Evolutionary conservation across 2,329 filamentous ascomycete genomes (phyloP).

Genomic region (Lasiodiplodia theobromae): DNA sequence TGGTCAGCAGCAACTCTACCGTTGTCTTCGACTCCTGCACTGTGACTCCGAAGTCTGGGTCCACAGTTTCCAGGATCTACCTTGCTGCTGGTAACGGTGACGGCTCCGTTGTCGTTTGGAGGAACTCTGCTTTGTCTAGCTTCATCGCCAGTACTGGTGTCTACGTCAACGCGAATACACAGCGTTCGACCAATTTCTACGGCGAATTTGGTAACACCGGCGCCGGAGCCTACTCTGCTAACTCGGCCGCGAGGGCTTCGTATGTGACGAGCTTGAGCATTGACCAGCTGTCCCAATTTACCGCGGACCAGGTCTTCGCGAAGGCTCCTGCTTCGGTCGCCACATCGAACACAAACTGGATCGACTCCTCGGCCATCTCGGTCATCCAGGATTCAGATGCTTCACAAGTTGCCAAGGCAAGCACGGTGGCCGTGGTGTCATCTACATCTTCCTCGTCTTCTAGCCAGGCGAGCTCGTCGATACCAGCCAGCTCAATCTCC

Average conservation of each 20-base stretch:
- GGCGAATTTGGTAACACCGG: constrained; percentile 53
- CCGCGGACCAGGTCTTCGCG: constrained; percentile 46
- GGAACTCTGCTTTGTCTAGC: constrained; percentile 48
- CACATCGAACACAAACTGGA: constrained; percentile 46
- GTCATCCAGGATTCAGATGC: constrained; percentile 44
- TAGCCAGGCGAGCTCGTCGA: not conserved
- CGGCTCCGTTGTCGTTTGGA: constrained; percentile 52
- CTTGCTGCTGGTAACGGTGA: constrained; percentile 52
- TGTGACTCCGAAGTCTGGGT: constrained; percentile 42
- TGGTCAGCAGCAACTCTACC: constrained; percentile 46
- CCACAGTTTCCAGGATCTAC: constrained; percentile 51
- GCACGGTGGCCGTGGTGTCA: not conserved
- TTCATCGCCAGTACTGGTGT: constrained; percentile 50
- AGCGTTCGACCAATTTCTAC: constrained; percentile 42
- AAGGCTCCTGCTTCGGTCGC: constrained; percentile 45
- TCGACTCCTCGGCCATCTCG: constrained; percentile 46
- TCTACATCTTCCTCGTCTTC: not conserved
- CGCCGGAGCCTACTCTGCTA: constrained; percentile 49
- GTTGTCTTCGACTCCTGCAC: constrained; percentile 51
- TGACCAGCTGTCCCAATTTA: constrained; percentile 46
- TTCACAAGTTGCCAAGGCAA: constrained; percentile 33
- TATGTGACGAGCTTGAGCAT: constrained; percentile 47
- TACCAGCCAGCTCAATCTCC: not conserved
- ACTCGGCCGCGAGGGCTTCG: constrained; percentile 42
- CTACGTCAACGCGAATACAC: constrained; percentile 36